Evolutionary conservation across 352 stramenopile species (phyloP).

Genomic region (Plasmopara halstedii): DNA sequence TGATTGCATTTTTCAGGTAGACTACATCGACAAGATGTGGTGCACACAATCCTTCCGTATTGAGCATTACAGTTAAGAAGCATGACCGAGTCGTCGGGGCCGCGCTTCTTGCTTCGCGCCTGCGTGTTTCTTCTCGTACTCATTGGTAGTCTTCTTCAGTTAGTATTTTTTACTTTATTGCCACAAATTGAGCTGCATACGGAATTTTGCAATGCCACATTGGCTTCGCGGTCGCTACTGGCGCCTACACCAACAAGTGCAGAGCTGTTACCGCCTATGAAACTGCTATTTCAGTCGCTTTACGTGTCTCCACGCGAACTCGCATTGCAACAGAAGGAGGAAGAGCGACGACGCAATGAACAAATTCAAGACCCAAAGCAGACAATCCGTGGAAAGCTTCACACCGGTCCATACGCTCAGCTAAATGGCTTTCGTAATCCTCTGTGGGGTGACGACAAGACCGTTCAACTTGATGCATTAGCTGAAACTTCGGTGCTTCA

Average conservation of each 20-base stretch:
- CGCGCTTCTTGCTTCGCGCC: conserved; percentile 53
- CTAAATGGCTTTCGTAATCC: conserved; percentile 8
- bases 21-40: not conserved
- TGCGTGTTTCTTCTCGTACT: conserved; percentile 70
- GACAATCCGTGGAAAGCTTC: conserved; percentile 10
- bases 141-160: conserved; percentile 61
- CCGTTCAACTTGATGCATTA: conserved; percentile 13
- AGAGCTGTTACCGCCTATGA: conserved; percentile 53
- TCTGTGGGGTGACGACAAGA: conserved; percentile 6
- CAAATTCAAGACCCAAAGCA: conserved; percentile 14
- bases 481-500: conserved; percentile 7
- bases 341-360: conserved; percentile 32
- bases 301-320: conserved; percentile 62
- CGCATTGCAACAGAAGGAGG: conserved; percentile 31
- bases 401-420: conserved; percentile 1
- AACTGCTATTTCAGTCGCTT: conserved; percentile 70
- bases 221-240: conserved; percentile 36
- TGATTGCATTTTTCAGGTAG: not conserved
- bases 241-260: conserved; percentile 27
- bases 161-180: conserved; percentile 66
- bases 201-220: conserved; percentile 54
- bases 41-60: conserved; percentile 6
- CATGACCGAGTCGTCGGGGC: conserved; percentile 40
- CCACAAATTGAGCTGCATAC: conserved; percentile 54
- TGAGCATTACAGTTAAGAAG: conserved; percentile 6